Evolutionary conservation across 2,329 filamentous ascomycete genomes (phyloP).

Genomic region (Colletotrichum endophyticum): DNA sequence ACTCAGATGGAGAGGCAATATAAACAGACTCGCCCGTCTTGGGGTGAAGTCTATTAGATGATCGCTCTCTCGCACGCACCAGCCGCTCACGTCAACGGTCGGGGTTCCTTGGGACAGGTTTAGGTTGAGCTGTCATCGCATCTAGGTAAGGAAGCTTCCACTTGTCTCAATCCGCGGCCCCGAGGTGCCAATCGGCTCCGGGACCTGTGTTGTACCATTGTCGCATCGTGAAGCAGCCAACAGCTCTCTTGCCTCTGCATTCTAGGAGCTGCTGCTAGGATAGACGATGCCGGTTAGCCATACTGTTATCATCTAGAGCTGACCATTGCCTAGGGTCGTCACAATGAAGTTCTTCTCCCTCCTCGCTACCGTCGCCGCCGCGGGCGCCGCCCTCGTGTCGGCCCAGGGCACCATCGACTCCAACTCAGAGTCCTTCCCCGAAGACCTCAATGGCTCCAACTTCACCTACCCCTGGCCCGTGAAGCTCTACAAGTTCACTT

Average conservation of each 20-base stretch:
- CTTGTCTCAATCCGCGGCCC: not conserved
- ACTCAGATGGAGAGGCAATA: not conserved
- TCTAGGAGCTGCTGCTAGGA: not conserved
- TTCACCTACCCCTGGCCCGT: conserved; percentile 58
- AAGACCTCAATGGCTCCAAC: conserved; percentile 53
- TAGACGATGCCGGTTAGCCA: not conserved
- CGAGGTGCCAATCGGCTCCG: not conserved
- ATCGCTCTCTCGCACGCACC: not conserved
- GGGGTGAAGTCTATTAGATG: not conserved
- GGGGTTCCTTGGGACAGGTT: not conserved
- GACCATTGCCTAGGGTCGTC: not conserved
- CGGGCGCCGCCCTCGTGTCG: conserved; percentile 22
- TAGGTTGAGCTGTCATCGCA: not conserved
- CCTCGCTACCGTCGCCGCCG: conserved; percentile 15
- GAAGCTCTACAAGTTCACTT: conserved; percentile 51
- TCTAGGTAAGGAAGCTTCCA: not conserved
- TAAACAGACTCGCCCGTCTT: conserved; percentile 7
- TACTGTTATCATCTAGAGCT: not conserved
- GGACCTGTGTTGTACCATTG: not conserved
- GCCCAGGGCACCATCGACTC: conserved; percentile 35
- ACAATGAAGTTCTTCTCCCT: conserved; percentile 24
- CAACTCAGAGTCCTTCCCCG: conserved; percentile 38
- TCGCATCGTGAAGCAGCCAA: not conserved
- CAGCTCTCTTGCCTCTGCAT: not conserved
- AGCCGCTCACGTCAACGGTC: not conserved